Percentiles rank a stretch among this genome's conserved stretches.
Conservation (phyloP, 495 filamentous ascomycete species). For the Neurospora sp. region DNA sequence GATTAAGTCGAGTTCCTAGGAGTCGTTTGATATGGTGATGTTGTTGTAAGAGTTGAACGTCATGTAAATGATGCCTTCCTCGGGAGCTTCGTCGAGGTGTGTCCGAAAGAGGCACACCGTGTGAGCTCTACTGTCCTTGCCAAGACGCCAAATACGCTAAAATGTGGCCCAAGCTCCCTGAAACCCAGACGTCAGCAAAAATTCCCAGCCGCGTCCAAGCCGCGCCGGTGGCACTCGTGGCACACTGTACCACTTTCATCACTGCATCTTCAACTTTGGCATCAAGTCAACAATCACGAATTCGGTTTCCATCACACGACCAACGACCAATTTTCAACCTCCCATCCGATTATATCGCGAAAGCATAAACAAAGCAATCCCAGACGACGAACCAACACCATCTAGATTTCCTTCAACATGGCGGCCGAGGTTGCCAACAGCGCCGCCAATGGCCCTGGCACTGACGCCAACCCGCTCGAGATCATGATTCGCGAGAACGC, state of each 20-base stretch:
- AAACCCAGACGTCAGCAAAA: background rate
- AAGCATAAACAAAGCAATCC: background rate
- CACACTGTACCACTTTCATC: background rate
- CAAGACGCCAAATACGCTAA: background rate
- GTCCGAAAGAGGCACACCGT: background rate
- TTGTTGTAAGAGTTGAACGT: slow-evolving; percentile 5
- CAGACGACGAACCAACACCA: background rate
- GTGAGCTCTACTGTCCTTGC: background rate
- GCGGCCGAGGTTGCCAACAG: slow-evolving; percentile 17
- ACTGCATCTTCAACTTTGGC: background rate
- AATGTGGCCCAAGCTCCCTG: background rate
- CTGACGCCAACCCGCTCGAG: slow-evolving; percentile 21
- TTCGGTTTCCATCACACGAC: background rate
- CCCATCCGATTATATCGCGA: background rate
- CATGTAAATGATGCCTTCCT: slow-evolving; percentile 25
- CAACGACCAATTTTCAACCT: background rate
- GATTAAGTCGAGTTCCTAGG: background rate
- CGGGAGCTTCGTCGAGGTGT: background rate
- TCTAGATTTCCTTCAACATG: slow-evolving; percentile 1
- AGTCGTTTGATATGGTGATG: background rate
- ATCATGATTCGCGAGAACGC: slow-evolving; percentile 31
- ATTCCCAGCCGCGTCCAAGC: background rate
- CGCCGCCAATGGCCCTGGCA: slow-evolving; percentile 8
- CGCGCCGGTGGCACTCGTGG: background rate
- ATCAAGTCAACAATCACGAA: background rate